A percentile compares a stretch with the other conserved stretches of the same genome.
Conservation (phyloP, 108 stramenopile species). For the Cyclotella choctawhatcheeana region DNA sequence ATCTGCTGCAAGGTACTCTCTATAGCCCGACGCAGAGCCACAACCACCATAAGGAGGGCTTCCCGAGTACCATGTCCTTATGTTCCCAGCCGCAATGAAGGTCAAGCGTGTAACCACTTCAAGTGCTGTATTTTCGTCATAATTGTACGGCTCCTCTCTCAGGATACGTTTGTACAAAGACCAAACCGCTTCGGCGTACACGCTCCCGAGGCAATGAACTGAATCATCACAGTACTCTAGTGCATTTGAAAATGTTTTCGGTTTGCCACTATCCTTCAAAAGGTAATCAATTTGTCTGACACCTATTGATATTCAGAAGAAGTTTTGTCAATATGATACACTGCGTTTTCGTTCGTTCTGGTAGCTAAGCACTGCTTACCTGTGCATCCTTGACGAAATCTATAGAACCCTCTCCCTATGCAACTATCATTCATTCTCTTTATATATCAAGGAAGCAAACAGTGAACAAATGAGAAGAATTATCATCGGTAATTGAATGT, state of each 20-base stretch:
- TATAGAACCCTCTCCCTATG: slow-evolving; percentile 32
- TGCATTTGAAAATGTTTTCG: not conserved
- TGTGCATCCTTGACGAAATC: too few relatives aligned
- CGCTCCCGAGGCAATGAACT: slow-evolving; percentile 20
- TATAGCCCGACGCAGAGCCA: slow-evolving; percentile 16
- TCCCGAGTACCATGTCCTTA: slow-evolving; percentile 17
- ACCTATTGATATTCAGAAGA: not conserved
- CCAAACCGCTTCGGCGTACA: slow-evolving; percentile 33
- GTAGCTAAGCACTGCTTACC: too few relatives aligned
- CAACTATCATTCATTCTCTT: slow-evolving; percentile 28
- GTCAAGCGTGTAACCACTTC: slow-evolving; percentile 26
- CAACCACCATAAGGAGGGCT: slow-evolving; percentile 19
- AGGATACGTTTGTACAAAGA: slow-evolving; percentile 14
- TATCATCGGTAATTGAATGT: too few relatives aligned
- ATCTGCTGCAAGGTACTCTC: slow-evolving; percentile 18
- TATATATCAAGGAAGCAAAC: too few relatives aligned
- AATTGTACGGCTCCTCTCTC: slow-evolving; percentile 1
- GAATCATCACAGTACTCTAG: not conserved
- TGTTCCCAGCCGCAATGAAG: slow-evolving; percentile 27
- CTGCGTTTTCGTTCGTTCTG: not conserved
- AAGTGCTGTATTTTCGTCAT: slow-evolving; percentile 29
- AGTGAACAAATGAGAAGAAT: too few relatives aligned
- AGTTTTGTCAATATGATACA: not conserved
- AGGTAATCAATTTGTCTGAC: not conserved
- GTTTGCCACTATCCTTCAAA: too few relatives aligned